A percentile compares a stretch with the other conserved stretches of the same genome.
Evolutionary conservation across 2,329 filamentous ascomycete species (phyloP).

Genomic region (Aquanectria penicillioides): DNA sequence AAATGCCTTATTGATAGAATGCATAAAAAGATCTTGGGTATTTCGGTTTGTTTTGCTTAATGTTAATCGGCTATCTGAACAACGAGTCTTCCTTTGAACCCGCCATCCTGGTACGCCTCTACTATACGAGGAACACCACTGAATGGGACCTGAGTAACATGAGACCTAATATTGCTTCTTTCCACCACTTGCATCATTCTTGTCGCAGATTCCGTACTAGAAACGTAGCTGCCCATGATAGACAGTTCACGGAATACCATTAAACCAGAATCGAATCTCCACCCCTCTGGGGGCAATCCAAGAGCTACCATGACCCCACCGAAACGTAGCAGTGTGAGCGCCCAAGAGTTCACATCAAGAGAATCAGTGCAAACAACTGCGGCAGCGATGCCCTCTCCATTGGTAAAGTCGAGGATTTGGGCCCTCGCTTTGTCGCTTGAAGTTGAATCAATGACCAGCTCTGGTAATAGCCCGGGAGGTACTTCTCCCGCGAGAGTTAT

Average conservation of each 20-base stretch:
- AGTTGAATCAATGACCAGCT: conserved; percentile 42
- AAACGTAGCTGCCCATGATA: conserved; percentile 46
- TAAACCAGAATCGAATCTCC: conserved; percentile 44
- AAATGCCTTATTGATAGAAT: too few relatives aligned
- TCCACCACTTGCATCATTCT: conserved; percentile 46
- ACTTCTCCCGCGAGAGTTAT: conserved; percentile 43
- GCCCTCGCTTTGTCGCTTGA: conserved; percentile 24
- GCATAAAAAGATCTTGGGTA: too few relatives aligned
- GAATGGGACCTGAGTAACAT: conserved; percentile 41
- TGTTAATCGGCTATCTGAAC: conserved; percentile 34
- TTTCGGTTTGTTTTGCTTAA: too few relatives aligned
- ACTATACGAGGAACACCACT: conserved; percentile 41
- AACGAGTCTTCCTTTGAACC: conserved; percentile 44
- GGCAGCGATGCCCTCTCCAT: conserved; percentile 45
- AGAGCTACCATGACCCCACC: conserved; percentile 43
- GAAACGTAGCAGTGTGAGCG: conserved; percentile 40
- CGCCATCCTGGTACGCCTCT: conserved; percentile 39
- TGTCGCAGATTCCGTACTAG: conserved; percentile 39
- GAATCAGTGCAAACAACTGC: conserved; percentile 47
- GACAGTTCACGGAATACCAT: conserved; percentile 45
- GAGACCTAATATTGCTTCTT: conserved; percentile 37
- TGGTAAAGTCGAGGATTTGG: conserved; percentile 41
- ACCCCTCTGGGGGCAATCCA: conserved; percentile 44
- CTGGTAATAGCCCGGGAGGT: conserved; percentile 32
- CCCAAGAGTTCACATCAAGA: conserved; percentile 44